phyloP scores from a whole-genome alignment of 805 yeast species.

The Suhomyces canberraensis region DNA sequence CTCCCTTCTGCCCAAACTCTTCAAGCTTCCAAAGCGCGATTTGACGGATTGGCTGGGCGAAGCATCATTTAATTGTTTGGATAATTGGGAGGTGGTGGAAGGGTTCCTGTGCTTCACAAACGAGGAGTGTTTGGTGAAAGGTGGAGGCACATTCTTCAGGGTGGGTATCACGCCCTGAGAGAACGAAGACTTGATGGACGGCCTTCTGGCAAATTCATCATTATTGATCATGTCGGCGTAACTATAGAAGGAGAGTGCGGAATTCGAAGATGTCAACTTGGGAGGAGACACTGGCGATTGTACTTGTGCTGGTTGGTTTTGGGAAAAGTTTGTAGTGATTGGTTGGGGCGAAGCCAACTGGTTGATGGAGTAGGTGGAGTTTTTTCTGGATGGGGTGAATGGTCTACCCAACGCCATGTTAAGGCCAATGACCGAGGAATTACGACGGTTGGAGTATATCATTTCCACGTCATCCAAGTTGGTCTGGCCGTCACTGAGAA shows the following conservation, averaged over 20 bases:
- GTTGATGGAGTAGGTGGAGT: constrained; percentile 27
- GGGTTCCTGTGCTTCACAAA: constrained; percentile 9
- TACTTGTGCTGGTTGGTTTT: constrained; percentile 10
- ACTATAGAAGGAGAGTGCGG: constrained; percentile 56
- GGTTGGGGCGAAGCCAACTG: constrained; percentile 7
- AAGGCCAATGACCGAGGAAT: constrained; percentile 49
- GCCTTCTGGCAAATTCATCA: constrained; percentile 66
- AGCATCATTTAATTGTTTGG: constrained; percentile 17
- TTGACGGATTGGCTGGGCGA: neutral
- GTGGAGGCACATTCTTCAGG: constrained; percentile 8
- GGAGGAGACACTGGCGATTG: constrained; percentile 40
- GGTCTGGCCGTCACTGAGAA: constrained; percentile 56
- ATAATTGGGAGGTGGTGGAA: constrained; percentile 18
- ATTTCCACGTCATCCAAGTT: constrained; percentile 70
- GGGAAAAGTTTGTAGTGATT: constrained; percentile 10
- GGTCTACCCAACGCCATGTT: constrained; percentile 49
- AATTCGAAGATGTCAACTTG: constrained; percentile 31
- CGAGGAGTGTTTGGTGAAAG: constrained; percentile 10
- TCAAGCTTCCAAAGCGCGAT: constrained; percentile 4
- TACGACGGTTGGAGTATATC: constrained; percentile 56
- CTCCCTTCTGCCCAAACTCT: constrained; percentile 1
- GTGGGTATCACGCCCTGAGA: constrained; percentile 34
- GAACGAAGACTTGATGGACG: constrained; percentile 44
- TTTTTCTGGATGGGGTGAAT: constrained; percentile 38
- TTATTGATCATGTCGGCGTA: constrained; percentile 76